Conservation (phyloP, 176 grass and related monocot genomes). For the Saccharum officinarum region DNA sequence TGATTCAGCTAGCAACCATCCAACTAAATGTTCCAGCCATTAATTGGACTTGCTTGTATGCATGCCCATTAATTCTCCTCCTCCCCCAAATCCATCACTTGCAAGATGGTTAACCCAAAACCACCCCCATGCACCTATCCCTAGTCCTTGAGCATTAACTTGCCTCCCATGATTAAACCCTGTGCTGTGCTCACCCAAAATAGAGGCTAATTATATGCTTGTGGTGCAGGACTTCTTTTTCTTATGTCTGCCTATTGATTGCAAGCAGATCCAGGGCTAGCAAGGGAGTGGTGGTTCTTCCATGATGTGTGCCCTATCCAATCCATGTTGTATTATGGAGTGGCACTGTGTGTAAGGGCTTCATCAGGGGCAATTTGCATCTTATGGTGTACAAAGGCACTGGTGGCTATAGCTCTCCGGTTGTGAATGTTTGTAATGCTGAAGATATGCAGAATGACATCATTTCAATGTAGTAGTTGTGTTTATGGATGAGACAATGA, state of each 20-base stretch:
- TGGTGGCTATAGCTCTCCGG: background rate
- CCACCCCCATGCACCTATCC: background rate
- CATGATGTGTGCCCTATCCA: background rate
- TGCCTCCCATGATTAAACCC: conserved; percentile 33
- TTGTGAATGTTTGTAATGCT: background rate
- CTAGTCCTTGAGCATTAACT: conserved; percentile 29
- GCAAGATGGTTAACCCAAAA: conserved; percentile 51
- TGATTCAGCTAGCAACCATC: conserved; percentile 37
- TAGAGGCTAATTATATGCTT: conserved; percentile 42
- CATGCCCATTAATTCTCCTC: conserved; percentile 16
- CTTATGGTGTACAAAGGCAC: background rate
- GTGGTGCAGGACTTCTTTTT: background rate
- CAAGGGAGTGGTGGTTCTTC: background rate
- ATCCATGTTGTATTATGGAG: background rate
- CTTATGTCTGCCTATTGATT: conserved; percentile 15
- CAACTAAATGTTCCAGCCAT: conserved; percentile 43
- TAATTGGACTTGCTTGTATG: conserved; percentile 38
- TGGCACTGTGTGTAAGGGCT: background rate
- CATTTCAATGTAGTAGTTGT: background rate
- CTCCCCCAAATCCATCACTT: background rate
- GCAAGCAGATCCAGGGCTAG: background rate
- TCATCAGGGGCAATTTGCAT: background rate
- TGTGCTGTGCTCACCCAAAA: conserved; percentile 41
- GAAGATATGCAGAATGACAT: background rate
- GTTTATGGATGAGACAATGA: background rate